These are phyloP conservation scores for Blastobotrys americana DNA, from an alignment of 805 yeast genomes.

Conservation along the genomic window DNA sequence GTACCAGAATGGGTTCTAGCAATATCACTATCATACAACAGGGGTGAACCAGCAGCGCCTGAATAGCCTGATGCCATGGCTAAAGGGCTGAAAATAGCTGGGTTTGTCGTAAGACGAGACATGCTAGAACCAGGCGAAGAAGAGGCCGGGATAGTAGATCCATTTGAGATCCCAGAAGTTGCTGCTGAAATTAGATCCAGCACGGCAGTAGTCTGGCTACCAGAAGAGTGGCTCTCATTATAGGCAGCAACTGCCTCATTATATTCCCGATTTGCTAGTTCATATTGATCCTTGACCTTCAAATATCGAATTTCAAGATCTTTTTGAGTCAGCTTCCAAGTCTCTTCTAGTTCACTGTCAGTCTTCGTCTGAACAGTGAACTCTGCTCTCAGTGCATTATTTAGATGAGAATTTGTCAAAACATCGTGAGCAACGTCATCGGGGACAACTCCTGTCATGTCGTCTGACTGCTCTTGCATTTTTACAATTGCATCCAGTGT, in stretches of 20 bases:
- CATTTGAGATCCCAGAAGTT: slow-evolving; percentile 8
- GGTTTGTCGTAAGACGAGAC: neutral
- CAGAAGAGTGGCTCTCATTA: slow-evolving; percentile 1
- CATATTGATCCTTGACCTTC: slow-evolving; percentile 28
- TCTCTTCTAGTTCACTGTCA: slow-evolving; percentile 28
- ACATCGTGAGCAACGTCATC: slow-evolving; percentile 12
- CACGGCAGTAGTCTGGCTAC: slow-evolving; percentile 12
- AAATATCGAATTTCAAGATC: slow-evolving; percentile 32
- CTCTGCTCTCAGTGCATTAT: slow-evolving; percentile 16
- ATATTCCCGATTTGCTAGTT: slow-evolving; percentile 24
- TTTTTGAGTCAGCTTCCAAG: slow-evolving; percentile 32
- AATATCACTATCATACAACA: neutral
- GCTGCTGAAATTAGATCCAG: slow-evolving; percentile 10
- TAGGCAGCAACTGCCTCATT: slow-evolving; percentile 10
- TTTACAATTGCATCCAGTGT: slow-evolving; percentile 11
- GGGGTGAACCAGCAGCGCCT: neutral
- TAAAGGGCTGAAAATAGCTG: neutral
- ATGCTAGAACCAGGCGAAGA: neutral
- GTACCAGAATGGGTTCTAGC: neutral
- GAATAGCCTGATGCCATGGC: neutral
- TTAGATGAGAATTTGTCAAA: slow-evolving; percentile 13
- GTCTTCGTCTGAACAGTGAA: slow-evolving; percentile 20
- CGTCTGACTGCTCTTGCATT: slow-evolving; percentile 15
- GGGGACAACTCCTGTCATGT: slow-evolving; percentile 16
- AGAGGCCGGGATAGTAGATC: neutral